Evolutionary conservation across 176 grass and related monocot species (phyloP).

Genomic region (Rhynchospora pubera): DNA sequence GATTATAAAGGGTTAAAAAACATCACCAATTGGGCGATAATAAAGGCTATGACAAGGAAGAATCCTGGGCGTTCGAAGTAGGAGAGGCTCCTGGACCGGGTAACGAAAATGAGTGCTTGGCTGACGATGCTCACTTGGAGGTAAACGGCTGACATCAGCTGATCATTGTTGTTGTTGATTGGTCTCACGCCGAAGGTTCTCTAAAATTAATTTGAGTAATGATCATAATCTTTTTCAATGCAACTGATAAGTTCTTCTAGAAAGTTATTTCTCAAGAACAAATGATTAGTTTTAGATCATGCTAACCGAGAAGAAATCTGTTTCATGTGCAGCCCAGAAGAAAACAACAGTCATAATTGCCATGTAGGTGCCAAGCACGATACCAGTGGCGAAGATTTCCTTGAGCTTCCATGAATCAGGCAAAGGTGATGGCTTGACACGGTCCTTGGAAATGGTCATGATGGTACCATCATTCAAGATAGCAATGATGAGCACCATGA

Average conservation of each 20-base stretch:
- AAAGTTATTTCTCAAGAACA: background rate
- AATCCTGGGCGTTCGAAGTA: conserved; percentile 40
- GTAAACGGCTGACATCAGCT: conserved; percentile 37
- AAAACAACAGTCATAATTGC: conserved; percentile 76
- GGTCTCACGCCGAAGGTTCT: conserved; percentile 33
- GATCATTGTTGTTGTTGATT: conserved; percentile 22
- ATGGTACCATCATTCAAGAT: conserved; percentile 99
- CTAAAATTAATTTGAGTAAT: conserved; percentile 1
- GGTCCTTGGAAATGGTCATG: conserved; percentile 99
- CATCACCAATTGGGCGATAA: conserved; percentile 30
- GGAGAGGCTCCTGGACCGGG: conserved; percentile 46
- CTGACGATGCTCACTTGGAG: conserved; percentile 54
- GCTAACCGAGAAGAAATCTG: conserved; percentile 55
- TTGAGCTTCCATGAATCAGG: conserved; percentile 98
- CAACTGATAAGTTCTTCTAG: background rate
- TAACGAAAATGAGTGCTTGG: conserved; percentile 52
- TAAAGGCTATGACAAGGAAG: conserved; percentile 29
- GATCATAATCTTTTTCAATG: background rate
- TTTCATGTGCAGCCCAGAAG: conserved; percentile 79
- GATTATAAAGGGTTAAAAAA: background rate
- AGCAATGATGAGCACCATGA: conserved; percentile 97
- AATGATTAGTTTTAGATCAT: background rate
- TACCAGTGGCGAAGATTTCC: conserved; percentile 80
- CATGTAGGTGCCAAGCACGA: conserved; percentile 92
- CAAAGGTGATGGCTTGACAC: conserved; percentile 77